Evolutionary conservation across 1,139 yeast genomes (phyloP).

Genomic region (Pichia sp.): DNA sequence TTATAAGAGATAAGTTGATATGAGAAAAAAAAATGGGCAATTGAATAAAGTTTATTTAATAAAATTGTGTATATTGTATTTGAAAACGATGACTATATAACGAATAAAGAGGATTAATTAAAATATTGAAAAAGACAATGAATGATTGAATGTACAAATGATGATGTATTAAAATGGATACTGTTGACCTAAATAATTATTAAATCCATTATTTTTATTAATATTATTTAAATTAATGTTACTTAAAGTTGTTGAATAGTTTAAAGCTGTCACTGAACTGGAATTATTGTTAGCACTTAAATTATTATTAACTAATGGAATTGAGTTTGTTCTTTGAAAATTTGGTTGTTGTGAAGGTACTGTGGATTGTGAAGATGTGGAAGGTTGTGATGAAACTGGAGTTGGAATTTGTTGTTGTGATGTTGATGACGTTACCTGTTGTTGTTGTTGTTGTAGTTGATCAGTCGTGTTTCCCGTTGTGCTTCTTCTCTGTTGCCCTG

Average conservation of each 20-base stretch:
- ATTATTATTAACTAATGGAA: not conserved
- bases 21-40: not conserved
- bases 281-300: not conserved
- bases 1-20: not conserved
- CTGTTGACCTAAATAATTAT: conserved; percentile 3
- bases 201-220: conserved; percentile 2
- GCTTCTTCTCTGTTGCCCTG: conserved; percentile 26
- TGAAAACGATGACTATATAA: not conserved
- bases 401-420: not conserved
- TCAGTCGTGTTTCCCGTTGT: not conserved
- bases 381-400: not conserved
- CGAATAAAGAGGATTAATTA: not conserved
- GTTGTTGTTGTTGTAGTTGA: not conserved
- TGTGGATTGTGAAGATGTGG: not conserved
- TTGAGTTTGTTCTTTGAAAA: not conserved
- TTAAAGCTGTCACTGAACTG: not conserved
- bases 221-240: not conserved
- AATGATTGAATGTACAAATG: not conserved
- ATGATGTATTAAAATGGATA: conserved; percentile 3
- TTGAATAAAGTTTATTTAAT: not conserved
- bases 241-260: not conserved
- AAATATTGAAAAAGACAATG: not conserved
- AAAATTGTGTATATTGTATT: not conserved
- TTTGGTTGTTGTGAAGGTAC: not conserved
- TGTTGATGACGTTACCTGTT: not conserved